Evolutionary conservation across 2,329 filamentous ascomycete species (phyloP).

Genomic region (Xylaria sp.): DNA sequence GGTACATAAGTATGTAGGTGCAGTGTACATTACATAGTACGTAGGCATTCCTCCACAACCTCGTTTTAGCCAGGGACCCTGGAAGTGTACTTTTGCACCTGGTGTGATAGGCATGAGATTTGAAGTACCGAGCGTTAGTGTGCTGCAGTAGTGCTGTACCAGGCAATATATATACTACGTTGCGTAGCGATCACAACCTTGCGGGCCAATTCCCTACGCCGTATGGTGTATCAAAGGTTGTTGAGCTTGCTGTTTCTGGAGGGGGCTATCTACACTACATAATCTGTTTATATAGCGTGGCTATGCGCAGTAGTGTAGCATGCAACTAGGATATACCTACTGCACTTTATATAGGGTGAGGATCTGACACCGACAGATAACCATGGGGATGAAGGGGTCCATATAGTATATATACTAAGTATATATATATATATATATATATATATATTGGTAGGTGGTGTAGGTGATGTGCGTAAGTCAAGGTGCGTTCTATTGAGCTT

Average conservation of each 20-base stretch:
- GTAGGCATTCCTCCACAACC: not conserved
- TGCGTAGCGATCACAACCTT: not conserved
- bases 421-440: too few relatives aligned
- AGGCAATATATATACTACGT: not conserved
- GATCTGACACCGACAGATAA: slow-evolving; percentile 10
- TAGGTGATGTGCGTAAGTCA: slow-evolving; percentile 12
- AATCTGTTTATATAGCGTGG: not conserved
- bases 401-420: too few relatives aligned
- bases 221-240: not conserved
- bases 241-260: not conserved
- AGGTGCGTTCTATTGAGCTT: slow-evolving; percentile 16
- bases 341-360: not conserved
- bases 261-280: not conserved
- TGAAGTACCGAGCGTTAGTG: not conserved
- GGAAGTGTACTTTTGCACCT: not conserved
- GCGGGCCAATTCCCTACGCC: not conserved
- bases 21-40: too few relatives aligned
- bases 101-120: not conserved
- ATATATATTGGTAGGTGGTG: not conserved
- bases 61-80: slow-evolving; percentile 6
- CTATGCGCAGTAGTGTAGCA: not conserved
- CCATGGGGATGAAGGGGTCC: not conserved
- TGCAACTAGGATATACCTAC: not conserved
- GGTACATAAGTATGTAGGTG: not conserved
- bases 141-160: not conserved